Base-by-base conservation (phyloP, 495 filamentous ascomycete species). In the Penicillium longicatenatum region DNA sequence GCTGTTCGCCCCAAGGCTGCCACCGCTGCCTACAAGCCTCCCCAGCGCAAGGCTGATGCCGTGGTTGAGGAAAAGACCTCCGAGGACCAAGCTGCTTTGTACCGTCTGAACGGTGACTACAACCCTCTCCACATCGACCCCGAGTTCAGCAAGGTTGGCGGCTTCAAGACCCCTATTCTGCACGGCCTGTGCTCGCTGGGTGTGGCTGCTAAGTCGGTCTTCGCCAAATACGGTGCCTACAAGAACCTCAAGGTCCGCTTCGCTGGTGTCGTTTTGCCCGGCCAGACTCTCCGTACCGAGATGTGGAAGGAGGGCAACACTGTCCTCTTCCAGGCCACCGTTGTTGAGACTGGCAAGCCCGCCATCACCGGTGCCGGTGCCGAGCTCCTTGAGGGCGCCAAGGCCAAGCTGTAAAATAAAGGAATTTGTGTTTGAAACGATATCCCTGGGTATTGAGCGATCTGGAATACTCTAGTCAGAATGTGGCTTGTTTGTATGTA, bases 201-300 rank as follows among this genome's bases (percentile, higher is more conserved):
- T 57, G 85, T 98, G 52, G 84, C 90, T 1, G 91, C 87, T 55
- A 98, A 97, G 83, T 90, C 91, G 59, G 85, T 98, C 44, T 89
- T 92, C 70, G 79, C 88, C 71, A 89, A 80, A 61, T 98, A 85
- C 71, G 94, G 94, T 20, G 73, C 81, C 54, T 95, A 88, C 78
- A 91, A 88, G 81, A 98, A 94, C 75, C 84, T 98, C 72, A 98
- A 98, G 84, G 94, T 97, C 6, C 77, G 94, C 58, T 98, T 98
- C 76, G 93, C 92, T 6, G 95, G 94, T 41, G 88, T 91, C 12
- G 94, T 98, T 2, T 63, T 93, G 22, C 95, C 94, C 1, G 95
- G 94, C 6, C 91, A 98, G 84, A 98, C 91, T 50, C 83, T 98
- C 35, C 84, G 86, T 65, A 98, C 93, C 30, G 94, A 98, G 85